Base-by-base conservation (phyloP, 495 filamentous ascomycete genomes). In the Aspergillus bertholletiae region DNA sequence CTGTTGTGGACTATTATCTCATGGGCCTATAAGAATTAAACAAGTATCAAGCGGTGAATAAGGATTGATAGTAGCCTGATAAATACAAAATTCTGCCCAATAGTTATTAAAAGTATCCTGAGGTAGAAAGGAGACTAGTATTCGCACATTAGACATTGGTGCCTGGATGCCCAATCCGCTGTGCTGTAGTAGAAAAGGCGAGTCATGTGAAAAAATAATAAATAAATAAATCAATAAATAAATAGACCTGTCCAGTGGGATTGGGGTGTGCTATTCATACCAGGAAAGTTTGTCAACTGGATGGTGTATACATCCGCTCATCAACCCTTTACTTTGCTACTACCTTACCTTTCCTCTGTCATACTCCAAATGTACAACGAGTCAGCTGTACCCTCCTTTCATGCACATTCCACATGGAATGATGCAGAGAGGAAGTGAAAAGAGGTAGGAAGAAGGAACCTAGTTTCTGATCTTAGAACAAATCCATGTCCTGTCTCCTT, bases 11-110 rank as follows among this genome's bases (percentile, higher is more conserved):
- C 40, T 23, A 46, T 39, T 9, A 13, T 27, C 13, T 12, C 11
- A 7, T 22, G 21, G 49, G 49, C 60, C 60, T 63, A 44, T 63
- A 18, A 63, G 48, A 59, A 39, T 30, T 24, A 44, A 51, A 48
- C 60, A 63, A 47, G 54, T 63, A 54, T 34, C 53, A 45, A 46
- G 48, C 47, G 46, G 39, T 48, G 46, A 49, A 46, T 24, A 13
- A 21, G 20, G 51, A 43, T 54, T 5, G 28, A 40, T 15, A 13
- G 24, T 28, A 45, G 24, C n/a, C 28, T 45, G 39, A 23, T 22
- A 28, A 26, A 45, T 13, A 17, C 18, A 20, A n/a, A 11, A 18
- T 22, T 1, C 15, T 45, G 17, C 39, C 50, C 50, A 52, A 52
- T 52, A 22, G 17, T 34, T n/a, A n/a, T n/a, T n/a, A n/a, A n/a